phyloP scores from a whole-genome alignment of 768 basidiomycete species.

The Nidularia pulvinata region DNA sequence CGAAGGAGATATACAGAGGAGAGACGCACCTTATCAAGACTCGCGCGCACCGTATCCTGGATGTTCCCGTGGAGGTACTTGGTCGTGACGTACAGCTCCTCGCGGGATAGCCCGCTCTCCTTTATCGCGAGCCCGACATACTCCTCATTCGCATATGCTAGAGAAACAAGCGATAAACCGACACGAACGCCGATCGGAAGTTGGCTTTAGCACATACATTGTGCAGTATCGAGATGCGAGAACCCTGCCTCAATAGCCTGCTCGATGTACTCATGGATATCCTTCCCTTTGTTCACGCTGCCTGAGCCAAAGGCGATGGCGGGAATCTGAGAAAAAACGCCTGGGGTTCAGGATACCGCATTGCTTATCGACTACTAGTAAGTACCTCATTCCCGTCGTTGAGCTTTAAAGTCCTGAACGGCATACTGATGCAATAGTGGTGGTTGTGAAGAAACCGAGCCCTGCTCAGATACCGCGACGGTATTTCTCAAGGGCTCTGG shows the following conservation, averaged over 20 bases:
- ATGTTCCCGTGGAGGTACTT: slow-evolving; percentile 35
- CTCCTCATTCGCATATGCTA: slow-evolving; percentile 18
- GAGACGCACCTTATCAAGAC: slow-evolving; percentile 45
- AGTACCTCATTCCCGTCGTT: slow-evolving; percentile 39
- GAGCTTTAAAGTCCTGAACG: slow-evolving; percentile 32
- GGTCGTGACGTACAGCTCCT: slow-evolving; percentile 50
- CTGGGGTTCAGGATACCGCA: too few relatives aligned
- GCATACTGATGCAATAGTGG: slow-evolving; percentile 19
- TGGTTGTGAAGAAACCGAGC: too few relatives aligned
- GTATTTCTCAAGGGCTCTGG: too few relatives aligned
- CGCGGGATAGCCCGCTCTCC: slow-evolving; percentile 44
- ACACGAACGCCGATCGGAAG: too few relatives aligned
- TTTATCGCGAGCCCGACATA: slow-evolving; percentile 36
- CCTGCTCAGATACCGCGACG: too few relatives aligned
- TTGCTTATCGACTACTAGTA: too few relatives aligned
- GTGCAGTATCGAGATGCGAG: slow-evolving; percentile 64
- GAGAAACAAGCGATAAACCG: background rate
- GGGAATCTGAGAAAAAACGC: slow-evolving; percentile 42
- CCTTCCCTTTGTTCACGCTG: slow-evolving; percentile 37
- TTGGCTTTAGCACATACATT: slow-evolving; percentile 29
- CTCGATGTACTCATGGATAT: slow-evolving; percentile 52
- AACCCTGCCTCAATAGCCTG: slow-evolving; percentile 63
- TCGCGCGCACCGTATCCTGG: slow-evolving; percentile 36
- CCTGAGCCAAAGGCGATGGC: slow-evolving; percentile 65
- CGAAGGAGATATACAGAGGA: too few relatives aligned